These are phyloP conservation scores for Tuber brumale DNA, from an alignment of 495 filamentous ascomycete species.

Conservation along the genomic window DNA sequence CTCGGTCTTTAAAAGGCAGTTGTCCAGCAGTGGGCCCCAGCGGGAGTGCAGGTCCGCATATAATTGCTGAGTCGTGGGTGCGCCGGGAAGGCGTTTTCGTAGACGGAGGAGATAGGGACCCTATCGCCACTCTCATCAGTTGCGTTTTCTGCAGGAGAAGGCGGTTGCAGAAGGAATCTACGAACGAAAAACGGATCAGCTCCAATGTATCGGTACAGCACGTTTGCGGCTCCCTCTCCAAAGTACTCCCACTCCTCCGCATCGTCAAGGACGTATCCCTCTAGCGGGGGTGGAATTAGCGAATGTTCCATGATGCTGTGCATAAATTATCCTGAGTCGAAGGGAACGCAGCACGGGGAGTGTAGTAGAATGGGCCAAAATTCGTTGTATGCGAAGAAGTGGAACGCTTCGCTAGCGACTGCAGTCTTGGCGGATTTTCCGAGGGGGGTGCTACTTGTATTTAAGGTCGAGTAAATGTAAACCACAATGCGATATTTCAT, in stretches of 20 bases:
- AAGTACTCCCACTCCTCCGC: slow-evolving; percentile 40
- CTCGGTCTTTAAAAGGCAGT: slow-evolving; percentile 35
- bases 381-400: background rate
- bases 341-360: background rate
- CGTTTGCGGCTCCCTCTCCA: slow-evolving; percentile 58
- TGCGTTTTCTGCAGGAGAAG: background rate
- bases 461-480: background rate
- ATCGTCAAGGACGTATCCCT: slow-evolving; percentile 31
- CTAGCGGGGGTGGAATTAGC: slow-evolving; percentile 29
- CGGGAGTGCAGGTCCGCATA: slow-evolving; percentile 32
- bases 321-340: background rate
- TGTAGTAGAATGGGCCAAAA: background rate
- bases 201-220: slow-evolving; percentile 53
- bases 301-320: slow-evolving; percentile 11
- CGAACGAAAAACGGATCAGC: slow-evolving; percentile 41
- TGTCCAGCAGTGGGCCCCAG: slow-evolving; percentile 34
- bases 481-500: background rate
- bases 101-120: slow-evolving; percentile 40
- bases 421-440: slow-evolving; percentile 19
- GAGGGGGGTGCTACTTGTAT: background rate
- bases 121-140: background rate
- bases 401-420: slow-evolving; percentile 22
- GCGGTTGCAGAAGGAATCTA: slow-evolving; percentile 34
- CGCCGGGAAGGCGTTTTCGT: slow-evolving; percentile 36
- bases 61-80: slow-evolving; percentile 37